Conservation (phyloP, 192 early-diverging fungal species). For the Podila verticillata region DNA sequence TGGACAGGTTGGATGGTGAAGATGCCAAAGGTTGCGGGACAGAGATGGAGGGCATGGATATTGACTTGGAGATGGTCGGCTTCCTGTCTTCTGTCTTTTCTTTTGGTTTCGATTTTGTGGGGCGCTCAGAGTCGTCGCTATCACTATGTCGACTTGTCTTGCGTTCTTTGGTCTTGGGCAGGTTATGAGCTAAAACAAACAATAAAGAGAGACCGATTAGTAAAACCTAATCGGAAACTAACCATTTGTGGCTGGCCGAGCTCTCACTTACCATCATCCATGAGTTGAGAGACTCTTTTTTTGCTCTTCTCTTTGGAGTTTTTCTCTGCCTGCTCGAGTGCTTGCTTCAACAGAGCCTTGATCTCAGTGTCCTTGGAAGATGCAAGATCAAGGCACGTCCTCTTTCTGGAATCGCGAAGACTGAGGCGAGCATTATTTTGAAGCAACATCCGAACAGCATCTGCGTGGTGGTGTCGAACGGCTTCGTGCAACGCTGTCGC, state of each 20-base stretch:
- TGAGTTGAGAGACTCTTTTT: constrained; percentile 24
- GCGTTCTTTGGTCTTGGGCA: constrained; percentile 37
- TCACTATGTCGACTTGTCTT: constrained; percentile 24
- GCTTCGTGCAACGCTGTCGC: constrained; percentile 75
- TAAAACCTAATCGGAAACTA: neutral
- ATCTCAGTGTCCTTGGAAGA: constrained; percentile 42
- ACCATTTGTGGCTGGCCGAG: neutral
- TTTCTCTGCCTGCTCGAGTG: constrained; percentile 37
- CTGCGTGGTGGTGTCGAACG: constrained; percentile 53
- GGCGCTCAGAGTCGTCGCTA: constrained; percentile 31
- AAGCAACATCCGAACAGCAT: constrained; percentile 55
- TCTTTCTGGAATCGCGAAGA: constrained; percentile 65
- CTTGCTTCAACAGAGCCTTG: constrained; percentile 20
- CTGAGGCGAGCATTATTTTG: constrained; percentile 54
- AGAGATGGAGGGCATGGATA: constrained; percentile 26
- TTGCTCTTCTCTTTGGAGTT: constrained; percentile 51
- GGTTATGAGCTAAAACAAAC: constrained; percentile 13
- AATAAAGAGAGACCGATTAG: neutral
- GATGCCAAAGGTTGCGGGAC: neutral
- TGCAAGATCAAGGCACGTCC: constrained; percentile 63
- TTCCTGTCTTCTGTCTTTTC: constrained; percentile 9
- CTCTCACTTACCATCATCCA: constrained; percentile 28
- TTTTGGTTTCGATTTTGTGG: constrained; percentile 3
- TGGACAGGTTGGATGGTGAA: constrained; percentile 1
- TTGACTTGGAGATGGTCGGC: constrained; percentile 14